Evolutionary conservation across 139 green algal species (phyloP), one percentile per base, ranked within the genome.

Genomic region (Haematococcus lacustris): DNA sequence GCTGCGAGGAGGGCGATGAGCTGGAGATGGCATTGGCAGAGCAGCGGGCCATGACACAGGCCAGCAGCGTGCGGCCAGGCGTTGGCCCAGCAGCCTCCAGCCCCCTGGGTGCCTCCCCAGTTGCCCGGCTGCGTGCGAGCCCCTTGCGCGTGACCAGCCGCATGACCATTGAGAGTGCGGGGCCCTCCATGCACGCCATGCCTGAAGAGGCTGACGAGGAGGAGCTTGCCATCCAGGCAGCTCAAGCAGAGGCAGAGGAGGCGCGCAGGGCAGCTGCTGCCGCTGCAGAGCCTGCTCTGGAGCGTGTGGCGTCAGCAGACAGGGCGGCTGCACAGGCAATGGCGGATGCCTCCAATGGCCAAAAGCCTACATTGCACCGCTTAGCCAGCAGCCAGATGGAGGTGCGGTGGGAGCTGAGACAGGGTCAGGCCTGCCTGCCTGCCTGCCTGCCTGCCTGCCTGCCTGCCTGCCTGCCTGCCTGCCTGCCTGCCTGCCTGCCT

Each of bases 1-100:
- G 40, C 41, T 68, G 75, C 38, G 57, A 80, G 32, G 70, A 79
- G 74, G 79, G 79, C 63, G 79, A 84, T 39, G 79, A 84, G 74
- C 71, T 81, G 59, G 79, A 84, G 66, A 61, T 66, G 9, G 79
- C 74, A 0, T 67, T 84, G 47, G 79, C 74, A 39, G 50, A 78
- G 74, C 74, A 84, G 74, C 66, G 70, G 1, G 78, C 78, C 30
- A 71, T 74, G 61, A 71, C 73, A 62, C 38, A 34, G 26, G 75
- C 75, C 0, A 63, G 66, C 0, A 51, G 38, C 13, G 76, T 66
- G 0, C 47, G 35, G 39, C 34, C 50, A 17, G 63, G 63, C 37
- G 63, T 69, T 7, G 63, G 63, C 5, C 63, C 63, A 3, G 63
- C 63, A 30, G 63, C 63, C 35, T 21, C 21, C 7, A 47, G 30